These are phyloP conservation scores for Saccharomyces kudriavzevii DNA, from an alignment of 805 yeast species.

Conservation along the genomic window DNA sequence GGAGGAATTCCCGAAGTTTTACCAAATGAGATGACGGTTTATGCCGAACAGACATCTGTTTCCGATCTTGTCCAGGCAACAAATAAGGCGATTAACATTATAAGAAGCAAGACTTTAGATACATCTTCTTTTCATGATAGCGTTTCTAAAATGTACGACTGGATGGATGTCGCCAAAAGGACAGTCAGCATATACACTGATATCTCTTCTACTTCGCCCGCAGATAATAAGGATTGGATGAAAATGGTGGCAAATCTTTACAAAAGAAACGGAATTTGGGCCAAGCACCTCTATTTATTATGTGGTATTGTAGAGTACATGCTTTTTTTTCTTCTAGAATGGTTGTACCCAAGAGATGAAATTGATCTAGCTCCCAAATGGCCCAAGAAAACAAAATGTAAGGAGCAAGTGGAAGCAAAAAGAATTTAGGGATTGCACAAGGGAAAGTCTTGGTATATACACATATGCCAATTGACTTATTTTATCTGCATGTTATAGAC, in stretches of 20 bases:
- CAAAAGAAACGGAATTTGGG: conserved; percentile 57
- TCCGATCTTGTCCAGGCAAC: conserved; percentile 70
- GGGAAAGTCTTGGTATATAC: background rate
- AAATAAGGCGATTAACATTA: conserved; percentile 54
- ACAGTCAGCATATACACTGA: conserved; percentile 75
- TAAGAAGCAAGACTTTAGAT: conserved; percentile 53
- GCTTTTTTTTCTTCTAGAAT: conserved; percentile 54
- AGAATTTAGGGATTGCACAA: background rate
- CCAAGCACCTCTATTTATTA: conserved; percentile 74
- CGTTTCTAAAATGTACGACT: conserved; percentile 76
- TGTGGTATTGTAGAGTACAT: conserved; percentile 77
- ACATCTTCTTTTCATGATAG: conserved; percentile 72
- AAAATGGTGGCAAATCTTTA: conserved; percentile 57
- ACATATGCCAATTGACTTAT: background rate
- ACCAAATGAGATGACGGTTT: conserved; percentile 87
- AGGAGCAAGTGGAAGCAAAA: background rate
- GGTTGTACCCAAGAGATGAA: conserved; percentile 53
- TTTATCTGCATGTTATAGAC: background rate
- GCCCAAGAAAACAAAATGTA: conserved; percentile 38
- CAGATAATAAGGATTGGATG: conserved; percentile 45
- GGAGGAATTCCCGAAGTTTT: conserved; percentile 98
- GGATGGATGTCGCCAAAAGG: conserved; percentile 81
- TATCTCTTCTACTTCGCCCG: conserved; percentile 29
- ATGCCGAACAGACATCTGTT: conserved; percentile 75
- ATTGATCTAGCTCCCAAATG: conserved; percentile 78